Evolutionary conservation across 2,329 filamentous ascomycete species (phyloP).

Genomic region (Aspergillus costaricaensis): DNA sequence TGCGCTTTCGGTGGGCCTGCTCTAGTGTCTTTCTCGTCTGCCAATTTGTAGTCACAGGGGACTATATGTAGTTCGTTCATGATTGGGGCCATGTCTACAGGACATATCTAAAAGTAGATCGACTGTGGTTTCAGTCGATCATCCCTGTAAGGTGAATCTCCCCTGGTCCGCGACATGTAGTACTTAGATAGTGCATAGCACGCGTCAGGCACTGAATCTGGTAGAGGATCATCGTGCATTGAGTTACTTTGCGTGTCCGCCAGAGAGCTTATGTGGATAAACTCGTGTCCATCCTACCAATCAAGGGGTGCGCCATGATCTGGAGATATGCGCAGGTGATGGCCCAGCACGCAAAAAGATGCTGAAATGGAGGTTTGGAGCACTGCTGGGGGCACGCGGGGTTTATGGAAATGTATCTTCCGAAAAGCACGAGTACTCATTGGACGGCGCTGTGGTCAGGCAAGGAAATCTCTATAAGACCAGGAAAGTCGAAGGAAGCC

Average conservation of each 20-base stretch:
- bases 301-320: not conserved
- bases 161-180: not conserved
- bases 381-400: not conserved
- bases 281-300: not conserved
- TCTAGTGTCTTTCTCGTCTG: too few relatives aligned
- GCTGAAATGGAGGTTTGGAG: not conserved
- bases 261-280: not conserved
- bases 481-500: too few relatives aligned
- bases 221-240: not conserved
- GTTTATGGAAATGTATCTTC: not conserved
- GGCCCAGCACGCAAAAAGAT: not conserved
- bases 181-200: not conserved
- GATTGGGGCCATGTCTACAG: not conserved
- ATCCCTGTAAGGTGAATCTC: not conserved
- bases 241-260: not conserved
- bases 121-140: not conserved
- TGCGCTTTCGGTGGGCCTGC: too few relatives aligned
- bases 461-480: too few relatives aligned
- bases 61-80: too few relatives aligned
- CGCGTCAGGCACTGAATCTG: not conserved
- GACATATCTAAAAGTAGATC: not conserved
- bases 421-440: too few relatives aligned
- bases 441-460: too few relatives aligned
- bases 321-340: not conserved
- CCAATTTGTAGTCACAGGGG: too few relatives aligned